phyloP scores from a whole-genome alignment of 1,284 basidiomycete species.

The Cryptococcus sp. region DNA sequence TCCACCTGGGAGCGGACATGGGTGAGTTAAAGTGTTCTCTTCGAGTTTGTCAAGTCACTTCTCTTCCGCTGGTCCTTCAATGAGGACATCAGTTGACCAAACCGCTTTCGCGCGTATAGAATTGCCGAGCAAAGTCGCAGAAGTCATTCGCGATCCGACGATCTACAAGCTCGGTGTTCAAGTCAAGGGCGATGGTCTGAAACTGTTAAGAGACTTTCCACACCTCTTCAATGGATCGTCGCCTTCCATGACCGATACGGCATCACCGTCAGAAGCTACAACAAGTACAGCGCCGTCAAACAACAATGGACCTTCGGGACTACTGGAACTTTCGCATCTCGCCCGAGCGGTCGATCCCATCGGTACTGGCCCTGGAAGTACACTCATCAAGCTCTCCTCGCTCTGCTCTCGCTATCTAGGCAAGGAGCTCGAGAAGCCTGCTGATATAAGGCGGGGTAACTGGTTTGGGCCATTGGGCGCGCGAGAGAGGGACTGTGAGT shows the following conservation, averaged over 20 bases:
- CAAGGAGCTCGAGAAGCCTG: conserved; percentile 40
- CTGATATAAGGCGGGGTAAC: conserved; percentile 37
- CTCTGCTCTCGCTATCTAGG: conserved; percentile 43
- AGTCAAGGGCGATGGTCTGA: conserved; percentile 47
- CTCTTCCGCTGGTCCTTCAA: not conserved
- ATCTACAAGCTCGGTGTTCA: conserved; percentile 51
- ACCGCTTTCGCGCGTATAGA: conserved; percentile 13
- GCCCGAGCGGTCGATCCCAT: conserved; percentile 44
- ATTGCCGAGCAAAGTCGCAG: conserved; percentile 36
- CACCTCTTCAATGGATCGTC: conserved; percentile 14
- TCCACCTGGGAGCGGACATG: conserved; percentile 44
- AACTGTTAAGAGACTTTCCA: conserved; percentile 49
- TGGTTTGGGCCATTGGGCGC: conserved; percentile 40
- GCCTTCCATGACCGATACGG: not conserved
- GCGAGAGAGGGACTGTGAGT: conserved; percentile 50
- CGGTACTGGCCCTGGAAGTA: conserved; percentile 25
- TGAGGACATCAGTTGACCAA: not conserved
- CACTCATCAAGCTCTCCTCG: conserved; percentile 45
- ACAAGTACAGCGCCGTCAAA: not conserved
- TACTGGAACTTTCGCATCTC: conserved; percentile 49
- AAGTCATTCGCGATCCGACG: conserved; percentile 38
- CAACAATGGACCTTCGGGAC: conserved; percentile 12
- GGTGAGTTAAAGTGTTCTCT: conserved; percentile 24
- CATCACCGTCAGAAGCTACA: not conserved
- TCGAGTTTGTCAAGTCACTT: not conserved